Evolutionary conservation across 1,139 yeast genomes (phyloP).

Genomic region (Eremothecium sinecaudum): DNA sequence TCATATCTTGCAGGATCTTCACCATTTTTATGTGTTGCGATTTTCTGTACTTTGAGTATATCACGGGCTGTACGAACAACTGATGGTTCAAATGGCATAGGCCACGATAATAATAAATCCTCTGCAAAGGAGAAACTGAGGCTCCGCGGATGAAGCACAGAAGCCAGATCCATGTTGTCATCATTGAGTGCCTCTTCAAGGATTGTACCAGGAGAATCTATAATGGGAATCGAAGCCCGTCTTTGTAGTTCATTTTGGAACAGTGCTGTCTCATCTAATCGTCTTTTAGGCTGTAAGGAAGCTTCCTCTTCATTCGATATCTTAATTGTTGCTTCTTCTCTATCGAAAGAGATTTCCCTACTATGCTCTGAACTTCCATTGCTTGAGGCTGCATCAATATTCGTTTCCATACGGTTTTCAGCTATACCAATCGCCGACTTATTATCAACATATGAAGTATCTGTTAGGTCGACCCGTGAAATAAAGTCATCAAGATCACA

Average conservation of each 20-base stretch:
- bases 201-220: too few species aligned
- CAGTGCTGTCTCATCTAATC: not conserved
- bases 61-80: conserved; percentile 26
- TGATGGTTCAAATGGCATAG: conserved; percentile 29
- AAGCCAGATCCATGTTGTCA: not conserved
- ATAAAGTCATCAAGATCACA: conserved; percentile 25
- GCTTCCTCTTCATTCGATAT: not conserved
- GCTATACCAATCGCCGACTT: not conserved
- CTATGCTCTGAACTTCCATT: not conserved
- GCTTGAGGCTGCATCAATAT: not conserved
- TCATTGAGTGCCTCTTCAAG: too few species aligned
- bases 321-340: too few species aligned
- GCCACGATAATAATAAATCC: conserved; percentile 32
- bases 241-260: conserved; percentile 32
- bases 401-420: not conserved
- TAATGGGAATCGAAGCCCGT: conserved; percentile 39
- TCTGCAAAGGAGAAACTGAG: conserved; percentile 41
- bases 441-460: not conserved
- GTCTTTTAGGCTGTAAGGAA: not conserved
- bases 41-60: conserved; percentile 12
- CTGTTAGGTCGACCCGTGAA: not conserved
- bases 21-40: not conserved
- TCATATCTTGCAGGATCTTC: not conserved
- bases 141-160: not conserved
- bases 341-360: not conserved